Conservation (phyloP, 495 filamentous ascomycete species). For the Xylaria sp. region DNA sequence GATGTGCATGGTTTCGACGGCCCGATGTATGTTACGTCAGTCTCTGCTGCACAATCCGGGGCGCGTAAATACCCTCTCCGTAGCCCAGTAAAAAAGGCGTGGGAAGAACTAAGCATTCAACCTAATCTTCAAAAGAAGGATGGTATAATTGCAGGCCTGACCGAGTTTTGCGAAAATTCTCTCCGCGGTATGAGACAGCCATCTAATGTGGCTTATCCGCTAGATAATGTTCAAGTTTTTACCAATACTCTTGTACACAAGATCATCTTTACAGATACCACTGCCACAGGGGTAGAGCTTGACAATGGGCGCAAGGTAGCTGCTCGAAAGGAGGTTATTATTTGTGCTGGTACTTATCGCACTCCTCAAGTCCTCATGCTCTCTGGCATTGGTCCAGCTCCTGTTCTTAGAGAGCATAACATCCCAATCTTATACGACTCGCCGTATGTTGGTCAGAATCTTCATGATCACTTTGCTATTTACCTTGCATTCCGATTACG, state of each 20-base stretch:
- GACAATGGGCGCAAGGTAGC: conserved; percentile 36
- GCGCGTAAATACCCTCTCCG: conserved; percentile 43
- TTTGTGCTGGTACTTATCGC: conserved; percentile 28
- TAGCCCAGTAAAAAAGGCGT: conserved; percentile 35
- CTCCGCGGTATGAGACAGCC: conserved; percentile 45
- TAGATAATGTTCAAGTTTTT: conserved; percentile 38
- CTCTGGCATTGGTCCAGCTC: conserved; percentile 31
- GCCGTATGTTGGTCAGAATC: conserved; percentile 30
- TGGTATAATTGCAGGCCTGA: conserved; percentile 42
- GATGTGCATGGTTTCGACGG: conserved; percentile 39
- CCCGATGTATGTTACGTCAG: conserved; percentile 39
- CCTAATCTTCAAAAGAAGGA: conserved; percentile 34
- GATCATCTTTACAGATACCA: conserved; percentile 36
- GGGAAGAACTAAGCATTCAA: conserved; percentile 36
- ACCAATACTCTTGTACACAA: conserved; percentile 39
- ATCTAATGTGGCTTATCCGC: conserved; percentile 41
- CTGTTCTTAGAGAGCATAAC: conserved; percentile 30
- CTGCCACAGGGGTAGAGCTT: conserved; percentile 38
- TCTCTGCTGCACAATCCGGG: conserved; percentile 27
- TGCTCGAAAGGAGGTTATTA: conserved; percentile 32
- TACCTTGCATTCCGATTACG: conserved; percentile 40
- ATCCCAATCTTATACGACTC: conserved; percentile 30
- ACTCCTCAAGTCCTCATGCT: conserved; percentile 33
- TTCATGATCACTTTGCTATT: conserved; percentile 33
- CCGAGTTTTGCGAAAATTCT: conserved; percentile 44